Conservation (phyloP, 2,329 filamentous ascomycete genomes). For the Graphium sp. region DNA sequence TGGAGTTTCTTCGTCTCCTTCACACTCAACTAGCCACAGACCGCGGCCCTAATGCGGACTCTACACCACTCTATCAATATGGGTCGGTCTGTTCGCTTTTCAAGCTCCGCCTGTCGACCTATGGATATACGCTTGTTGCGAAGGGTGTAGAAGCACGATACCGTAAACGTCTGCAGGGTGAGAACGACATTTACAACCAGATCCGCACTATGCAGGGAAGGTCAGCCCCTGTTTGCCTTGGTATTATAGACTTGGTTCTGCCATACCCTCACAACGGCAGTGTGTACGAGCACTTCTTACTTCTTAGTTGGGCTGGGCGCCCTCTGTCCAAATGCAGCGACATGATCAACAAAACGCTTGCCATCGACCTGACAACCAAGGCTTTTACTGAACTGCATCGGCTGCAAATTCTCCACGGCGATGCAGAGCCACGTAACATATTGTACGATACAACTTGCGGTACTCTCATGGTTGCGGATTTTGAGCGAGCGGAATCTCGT, state of each 20-base stretch:
- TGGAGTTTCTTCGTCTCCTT: constrained; percentile 12
- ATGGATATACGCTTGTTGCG: constrained; percentile 20
- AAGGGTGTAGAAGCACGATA: constrained; percentile 16
- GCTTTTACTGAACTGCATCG: constrained; percentile 6
- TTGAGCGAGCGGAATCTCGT: constrained; percentile 12
- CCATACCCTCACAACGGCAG: constrained; percentile 14
- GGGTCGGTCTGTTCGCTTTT: constrained; percentile 15
- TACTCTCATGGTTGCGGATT: constrained; percentile 15
- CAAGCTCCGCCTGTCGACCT: constrained; percentile 16
- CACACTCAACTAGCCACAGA: constrained; percentile 13
- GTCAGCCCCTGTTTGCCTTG: constrained; percentile 17
- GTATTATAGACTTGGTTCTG: constrained; percentile 11
- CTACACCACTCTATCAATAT: constrained; percentile 11
- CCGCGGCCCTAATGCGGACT: constrained; percentile 13
- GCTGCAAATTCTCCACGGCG: constrained; percentile 10
- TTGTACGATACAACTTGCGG: constrained; percentile 11
- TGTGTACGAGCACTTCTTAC: constrained; percentile 14
- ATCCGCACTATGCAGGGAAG: constrained; percentile 14
- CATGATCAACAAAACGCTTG: not conserved
- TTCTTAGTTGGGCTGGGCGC: constrained; percentile 13
- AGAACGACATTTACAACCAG: constrained; percentile 14
- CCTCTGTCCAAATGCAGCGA: constrained; percentile 3
- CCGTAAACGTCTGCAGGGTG: constrained; percentile 9
- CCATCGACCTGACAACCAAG: not conserved
- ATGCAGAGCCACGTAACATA: constrained; percentile 15